phyloP scores from a whole-genome alignment of 495 filamentous ascomycete species.

The Hypoxylon subgilvum region DNA sequence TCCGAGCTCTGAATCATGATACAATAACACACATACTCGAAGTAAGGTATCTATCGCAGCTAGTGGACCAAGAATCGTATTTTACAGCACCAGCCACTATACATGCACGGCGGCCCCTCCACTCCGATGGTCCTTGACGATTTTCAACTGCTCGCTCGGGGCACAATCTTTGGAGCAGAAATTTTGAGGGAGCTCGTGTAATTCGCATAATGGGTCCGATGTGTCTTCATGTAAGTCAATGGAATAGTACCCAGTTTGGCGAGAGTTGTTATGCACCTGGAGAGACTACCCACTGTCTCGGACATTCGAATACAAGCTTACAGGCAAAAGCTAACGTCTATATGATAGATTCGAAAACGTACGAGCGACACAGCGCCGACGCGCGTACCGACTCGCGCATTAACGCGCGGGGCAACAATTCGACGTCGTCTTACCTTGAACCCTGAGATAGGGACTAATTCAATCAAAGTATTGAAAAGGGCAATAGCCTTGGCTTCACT shows the following conservation, averaged over 20 bases:
- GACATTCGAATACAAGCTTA: neutral
- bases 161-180: slow-evolving; percentile 9
- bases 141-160: slow-evolving; percentile 13
- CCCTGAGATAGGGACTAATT: slow-evolving; percentile 37
- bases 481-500: slow-evolving; percentile 39
- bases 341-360: slow-evolving; percentile 29
- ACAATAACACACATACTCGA: too few species aligned
- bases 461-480: slow-evolving; percentile 39
- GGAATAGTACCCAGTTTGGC: neutral
- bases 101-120: slow-evolving; percentile 1
- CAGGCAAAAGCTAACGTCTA: slow-evolving; percentile 2
- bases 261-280: neutral
- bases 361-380: slow-evolving; percentile 14
- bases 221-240: slow-evolving; percentile 28
- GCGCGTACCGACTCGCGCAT: too few species aligned
- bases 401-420: slow-evolving; percentile 15
- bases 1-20: too few species aligned
- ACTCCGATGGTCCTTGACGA: slow-evolving; percentile 20
- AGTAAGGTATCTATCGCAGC: slow-evolving; percentile 1
- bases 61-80: slow-evolving; percentile 4
- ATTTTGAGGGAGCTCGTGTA: neutral
- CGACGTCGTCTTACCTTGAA: slow-evolving; percentile 36
- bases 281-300: neutral
- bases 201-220: slow-evolving; percentile 4
- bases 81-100: neutral